Evolutionary conservation across 1,139 yeast genomes (phyloP), one percentile per base, ranked within the genome.

Genomic region (Hansenula sp.): DNA sequence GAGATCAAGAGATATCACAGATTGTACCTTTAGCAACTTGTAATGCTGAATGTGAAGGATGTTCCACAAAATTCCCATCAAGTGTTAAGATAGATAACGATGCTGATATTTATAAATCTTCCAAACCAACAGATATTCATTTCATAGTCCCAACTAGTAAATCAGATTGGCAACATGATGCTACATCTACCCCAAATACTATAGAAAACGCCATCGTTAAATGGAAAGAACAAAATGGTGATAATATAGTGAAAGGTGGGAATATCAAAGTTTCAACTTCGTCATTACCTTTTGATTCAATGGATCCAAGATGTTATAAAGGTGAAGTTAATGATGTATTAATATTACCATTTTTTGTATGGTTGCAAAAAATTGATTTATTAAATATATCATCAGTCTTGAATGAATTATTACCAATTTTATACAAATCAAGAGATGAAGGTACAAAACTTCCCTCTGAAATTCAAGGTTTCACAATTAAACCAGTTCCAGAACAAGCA

Each of bases 101-200:
- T 25, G 6, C 24, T 7, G 72, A 79, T 7, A 68, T 92, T 29
- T 88, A 85, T 77, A 79, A 84, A 42, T 70, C 89, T 4, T 79
- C 95, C 1, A 73, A 73, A 48, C 79, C 84, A 2, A 79, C 78
- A 43, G 82, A 79, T 7, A 56, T 83, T 19, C 97, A 90, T 51
- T 66, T 88, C 26, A 62, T 89, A 17, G 80, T 90, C 0, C 82
- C 96, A 2, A 88, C 97, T 0, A 95, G 94, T 13, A 79, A 81
- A 51, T 60, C 76, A 1, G 96, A 92, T 62, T 92, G 98, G 97
- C 67, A 64, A 7, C 94, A 79, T 47, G 84, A 84, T 56, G 88
- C 95, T 12, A 64, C 74, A 10, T 82, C 76, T 36, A 74, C 65
- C 4, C 44, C 62, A 21, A 71, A 73, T 2, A 69, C 82, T 0